Conservation (phyloP, 2,329 filamentous ascomycete genomes). For the Paecilomyces niveus region DNA sequence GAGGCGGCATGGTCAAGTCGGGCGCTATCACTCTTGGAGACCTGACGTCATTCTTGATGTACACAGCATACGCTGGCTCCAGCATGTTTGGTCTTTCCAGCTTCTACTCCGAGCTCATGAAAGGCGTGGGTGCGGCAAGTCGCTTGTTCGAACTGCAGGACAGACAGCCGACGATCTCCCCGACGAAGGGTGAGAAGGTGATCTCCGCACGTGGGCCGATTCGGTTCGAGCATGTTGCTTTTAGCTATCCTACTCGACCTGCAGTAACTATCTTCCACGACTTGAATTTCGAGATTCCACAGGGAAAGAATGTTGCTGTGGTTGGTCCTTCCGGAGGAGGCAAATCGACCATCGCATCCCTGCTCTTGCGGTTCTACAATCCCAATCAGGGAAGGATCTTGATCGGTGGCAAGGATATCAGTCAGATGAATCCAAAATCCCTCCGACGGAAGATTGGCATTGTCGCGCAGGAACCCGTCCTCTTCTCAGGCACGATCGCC, state of each 20-base stretch:
- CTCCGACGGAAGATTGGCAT: conserved; percentile 87
- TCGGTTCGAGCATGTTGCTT: conserved; percentile 75
- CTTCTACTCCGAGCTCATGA: conserved; percentile 98
- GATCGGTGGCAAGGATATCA: conserved; percentile 79
- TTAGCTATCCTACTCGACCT: conserved; percentile 89
- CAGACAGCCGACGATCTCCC: conserved; percentile 74
- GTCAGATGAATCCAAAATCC: conserved; percentile 85
- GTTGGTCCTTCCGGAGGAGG: conserved; percentile 94
- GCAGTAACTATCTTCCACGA: conserved; percentile 87
- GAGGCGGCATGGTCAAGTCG: conserved; percentile 79
- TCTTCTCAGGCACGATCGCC: conserved; percentile 71
- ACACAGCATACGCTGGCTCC: conserved; percentile 78
- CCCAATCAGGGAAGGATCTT: conserved; percentile 69
- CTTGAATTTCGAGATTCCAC: conserved; percentile 82
- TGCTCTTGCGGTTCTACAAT: conserved; percentile 85
- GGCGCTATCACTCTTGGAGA: conserved; percentile 87
- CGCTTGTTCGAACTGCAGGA: conserved; percentile 94
- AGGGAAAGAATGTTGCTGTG: conserved; percentile 90
- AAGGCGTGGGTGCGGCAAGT: conserved; percentile 94
- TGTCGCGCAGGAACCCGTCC: conserved; percentile 89
- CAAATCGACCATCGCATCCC: conserved; percentile 90
- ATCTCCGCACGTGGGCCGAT: conserved; percentile 81
- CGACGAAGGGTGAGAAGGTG: conserved; percentile 74
- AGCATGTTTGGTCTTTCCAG: conserved; percentile 90
- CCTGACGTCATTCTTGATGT: conserved; percentile 96